These are phyloP conservation scores for Mycosphaerella sp. DNA, from an alignment of 2,329 filamentous ascomycete genomes.

Conservation along the genomic window DNA sequence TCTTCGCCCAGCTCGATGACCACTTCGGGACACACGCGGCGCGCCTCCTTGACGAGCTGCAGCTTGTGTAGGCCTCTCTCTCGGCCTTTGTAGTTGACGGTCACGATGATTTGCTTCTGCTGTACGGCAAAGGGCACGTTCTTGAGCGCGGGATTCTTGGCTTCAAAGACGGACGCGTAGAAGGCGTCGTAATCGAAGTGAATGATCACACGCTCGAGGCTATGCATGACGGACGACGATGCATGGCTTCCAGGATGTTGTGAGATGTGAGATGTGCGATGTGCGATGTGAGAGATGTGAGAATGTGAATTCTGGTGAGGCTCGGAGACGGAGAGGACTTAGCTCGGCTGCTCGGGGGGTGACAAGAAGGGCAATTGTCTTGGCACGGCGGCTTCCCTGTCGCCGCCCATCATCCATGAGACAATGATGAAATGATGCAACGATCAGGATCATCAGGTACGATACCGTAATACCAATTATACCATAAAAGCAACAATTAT, in stretches of 20 bases:
- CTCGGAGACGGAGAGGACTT: too few relatives aligned
- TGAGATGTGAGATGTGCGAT: too few relatives aligned
- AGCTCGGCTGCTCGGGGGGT: not conserved
- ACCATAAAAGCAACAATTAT: too few relatives aligned
- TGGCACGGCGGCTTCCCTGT: too few relatives aligned
- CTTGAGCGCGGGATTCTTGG: conserved; percentile 66
- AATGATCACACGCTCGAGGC: conserved; percentile 58
- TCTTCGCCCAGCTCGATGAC: conserved; percentile 84
- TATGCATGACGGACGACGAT: too few relatives aligned
- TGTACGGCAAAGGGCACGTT: conserved; percentile 72
- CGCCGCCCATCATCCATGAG: too few relatives aligned
- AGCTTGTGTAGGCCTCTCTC: conserved; percentile 66
- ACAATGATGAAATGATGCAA: too few relatives aligned
- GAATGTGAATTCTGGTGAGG: not conserved
- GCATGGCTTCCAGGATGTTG: too few relatives aligned
- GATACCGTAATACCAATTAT: too few relatives aligned
- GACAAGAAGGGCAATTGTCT: too few relatives aligned
- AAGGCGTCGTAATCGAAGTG: conserved; percentile 93
- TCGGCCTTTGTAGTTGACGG: conserved; percentile 89
- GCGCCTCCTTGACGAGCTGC: conserved; percentile 77
- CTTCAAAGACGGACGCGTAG: conserved; percentile 86
- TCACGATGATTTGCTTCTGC: conserved; percentile 84
- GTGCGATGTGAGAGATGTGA: not conserved
- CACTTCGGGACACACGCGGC: conserved; percentile 71
- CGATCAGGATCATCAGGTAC: too few relatives aligned